Percentiles rank a stretch among this genome's conserved stretches.
Evolutionary conservation across 345 rosid species (phyloP).

Genomic region (Streptanthus diversifolius): DNA sequence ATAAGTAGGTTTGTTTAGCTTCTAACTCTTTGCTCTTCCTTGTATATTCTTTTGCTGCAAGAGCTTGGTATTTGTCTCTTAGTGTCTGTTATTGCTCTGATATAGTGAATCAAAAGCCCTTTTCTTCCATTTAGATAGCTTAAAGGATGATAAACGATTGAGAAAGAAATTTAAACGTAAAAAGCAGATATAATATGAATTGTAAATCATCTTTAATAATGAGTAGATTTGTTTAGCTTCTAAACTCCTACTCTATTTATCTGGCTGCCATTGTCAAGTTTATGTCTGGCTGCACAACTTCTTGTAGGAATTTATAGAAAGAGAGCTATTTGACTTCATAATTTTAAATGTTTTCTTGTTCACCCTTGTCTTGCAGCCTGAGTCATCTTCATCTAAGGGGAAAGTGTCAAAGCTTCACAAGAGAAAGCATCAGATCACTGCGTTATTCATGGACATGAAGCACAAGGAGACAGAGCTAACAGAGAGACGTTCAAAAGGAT

Average conservation of each 20-base stretch:
- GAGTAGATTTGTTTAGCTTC: too few relatives aligned
- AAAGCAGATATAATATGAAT: neutral
- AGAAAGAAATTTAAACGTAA: neutral
- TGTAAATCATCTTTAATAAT: too few relatives aligned
- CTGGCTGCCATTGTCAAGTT: neutral
- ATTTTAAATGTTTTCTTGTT: neutral
- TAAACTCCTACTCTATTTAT: too few relatives aligned
- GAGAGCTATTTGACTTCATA: neutral
- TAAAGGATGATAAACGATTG: neutral
- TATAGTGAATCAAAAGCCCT: neutral
- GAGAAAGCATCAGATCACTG: conserved; percentile 95
- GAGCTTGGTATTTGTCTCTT: neutral
- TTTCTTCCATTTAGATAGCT: too few relatives aligned
- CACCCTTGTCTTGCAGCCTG: conserved; percentile 49
- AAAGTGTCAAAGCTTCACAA: conserved; percentile 89
- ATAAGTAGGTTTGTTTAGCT: neutral
- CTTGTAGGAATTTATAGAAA: neutral
- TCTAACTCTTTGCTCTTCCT: neutral
- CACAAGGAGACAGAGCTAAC: conserved; percentile 79
- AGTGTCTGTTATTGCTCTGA: neutral
- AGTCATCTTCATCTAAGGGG: conserved; percentile 58
- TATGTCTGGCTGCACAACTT: neutral
- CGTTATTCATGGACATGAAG: conserved; percentile 74
- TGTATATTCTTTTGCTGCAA: neutral
- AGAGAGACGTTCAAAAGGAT: conserved; percentile 82